Evolutionary conservation across 208 protist genomes (phyloP), one percentile per base, ranked within the genome.

Genomic region (Wallacemonas sp.): DNA sequence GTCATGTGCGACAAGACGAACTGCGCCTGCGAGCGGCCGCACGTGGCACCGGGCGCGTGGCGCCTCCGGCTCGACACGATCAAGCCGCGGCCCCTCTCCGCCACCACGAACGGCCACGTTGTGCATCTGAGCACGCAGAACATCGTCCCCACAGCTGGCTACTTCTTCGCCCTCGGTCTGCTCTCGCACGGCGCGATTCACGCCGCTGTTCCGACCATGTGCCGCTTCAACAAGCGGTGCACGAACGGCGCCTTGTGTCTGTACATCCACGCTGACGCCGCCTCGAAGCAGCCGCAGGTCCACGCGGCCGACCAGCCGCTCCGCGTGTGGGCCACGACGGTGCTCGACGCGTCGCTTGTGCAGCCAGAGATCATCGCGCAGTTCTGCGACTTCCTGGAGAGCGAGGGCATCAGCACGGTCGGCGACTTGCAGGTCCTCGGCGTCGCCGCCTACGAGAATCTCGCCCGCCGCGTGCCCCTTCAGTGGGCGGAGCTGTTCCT

Each of bases 361-460:
- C 52, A 78, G 71, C 33, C 38, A 8, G n/a, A 26, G 7, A 8
- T 38, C 7, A 59, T 59, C n/a, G 29, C 52, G 5, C 29, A 36
- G 52, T 92, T 95, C 73, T 86, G 84, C n/a, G 33, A 70, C 39
- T 74, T 85, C 22, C 57, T 95, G 33, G 76, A 82, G 1, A 70
- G 62, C 3, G 48, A 86, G 25, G 87, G 85, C 5, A 36, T 96
- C 16, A 39, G 23, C 33, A 92, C 77, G 7, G 86, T 96, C 2
- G 87, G 87, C 1, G 90, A 96, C 66, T 72, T 96, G 50, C 87
- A 96, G 61, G 76, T 87, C 39, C 77, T 96, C 1, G 84, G 90
- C 39, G 72, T 75, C 45, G 54, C 61, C 26, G 87, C 90, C 7
- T 93, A 89, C 73, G 87, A 96, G 32, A 74, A 72, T 18, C 71